Base-by-base conservation (phyloP, 805 yeast species). In the Starmerella roubikii region DNA sequence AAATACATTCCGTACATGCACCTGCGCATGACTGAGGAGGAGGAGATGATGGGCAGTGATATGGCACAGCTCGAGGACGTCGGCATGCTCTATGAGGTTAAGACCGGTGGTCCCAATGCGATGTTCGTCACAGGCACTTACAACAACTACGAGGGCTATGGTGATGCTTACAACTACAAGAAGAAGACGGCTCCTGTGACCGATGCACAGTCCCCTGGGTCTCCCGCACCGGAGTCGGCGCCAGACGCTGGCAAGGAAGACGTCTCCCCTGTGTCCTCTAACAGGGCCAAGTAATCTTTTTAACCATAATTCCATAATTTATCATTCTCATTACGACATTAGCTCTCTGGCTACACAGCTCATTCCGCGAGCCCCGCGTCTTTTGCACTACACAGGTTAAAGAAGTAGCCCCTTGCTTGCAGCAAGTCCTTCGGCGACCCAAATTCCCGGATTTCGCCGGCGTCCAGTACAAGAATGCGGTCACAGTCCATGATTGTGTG, bases 21-120 rank as follows among this genome's bases (percentile, higher is more conserved):
- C 62, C 61, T 88, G 54, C 76, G 97, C 67, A 70, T 86, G 61
- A 72, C 76, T 51, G 83, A 81, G 56, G 95, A 86, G 51, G 95
- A 86, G 57, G 96, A 88, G 66, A 72, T 77, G 52, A 55, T 74
- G 50, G 97, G 97, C 46, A 82, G 93, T 35, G 97, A 88, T 62
- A 69, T 75, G 49, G 78, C 85, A 25, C 84, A 85, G 67, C 82
- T 86, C 52, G 94, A 94, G 53, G 96, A 86, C 61, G 78, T 74
- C 61, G 51, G 52, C 31, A 80, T 91, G 43, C 81, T 53, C 23
- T 56, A 49, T 38, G 55, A 51, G 39, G 39, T 32, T 13, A 26
- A 17, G 19, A 24, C 19, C 24, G 30, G 38, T 16, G 15, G 13
- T 10, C 7, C 11, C 17, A 20, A 25, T 16, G 43, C 40, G n/a